Conservation (phyloP, 768 basidiomycete species). For the Lanmaoa rubissima region DNA sequence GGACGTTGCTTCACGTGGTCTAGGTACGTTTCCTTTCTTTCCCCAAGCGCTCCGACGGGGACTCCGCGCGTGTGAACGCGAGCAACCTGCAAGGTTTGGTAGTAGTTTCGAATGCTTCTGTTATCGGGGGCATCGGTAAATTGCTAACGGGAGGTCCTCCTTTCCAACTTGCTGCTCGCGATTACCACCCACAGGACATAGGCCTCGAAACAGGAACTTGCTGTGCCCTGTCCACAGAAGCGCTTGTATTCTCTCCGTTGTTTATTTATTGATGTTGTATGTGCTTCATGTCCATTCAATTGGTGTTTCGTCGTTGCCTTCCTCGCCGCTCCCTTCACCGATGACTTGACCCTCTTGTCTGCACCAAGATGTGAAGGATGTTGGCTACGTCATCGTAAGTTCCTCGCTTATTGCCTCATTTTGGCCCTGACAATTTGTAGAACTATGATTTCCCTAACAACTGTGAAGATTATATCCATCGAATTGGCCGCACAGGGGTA, state of each 20-base stretch:
- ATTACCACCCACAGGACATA: slow-evolving; percentile 27
- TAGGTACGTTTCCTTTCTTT: slow-evolving; percentile 77
- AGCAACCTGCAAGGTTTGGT: slow-evolving; percentile 30
- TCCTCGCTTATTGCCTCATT: slow-evolving; percentile 1
- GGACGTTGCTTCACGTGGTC: slow-evolving; percentile 98
- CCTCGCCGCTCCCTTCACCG: slow-evolving; percentile 23
- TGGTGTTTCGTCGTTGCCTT: slow-evolving; percentile 10
- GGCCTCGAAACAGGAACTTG: slow-evolving; percentile 24
- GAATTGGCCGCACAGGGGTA: slow-evolving; percentile 96
- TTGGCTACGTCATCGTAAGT: slow-evolving; percentile 93
- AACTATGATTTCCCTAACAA: slow-evolving; percentile 99
- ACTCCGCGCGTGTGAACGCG: slow-evolving; percentile 32
- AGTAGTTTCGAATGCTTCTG: slow-evolving; percentile 25
- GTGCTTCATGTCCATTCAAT: slow-evolving; percentile 31
- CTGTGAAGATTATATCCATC: slow-evolving; percentile 97
- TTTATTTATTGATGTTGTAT: slow-evolving; percentile 35
- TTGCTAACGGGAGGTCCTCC: slow-evolving; percentile 18
- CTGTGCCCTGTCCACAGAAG: slow-evolving; percentile 31
- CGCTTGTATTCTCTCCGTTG: slow-evolving; percentile 29
- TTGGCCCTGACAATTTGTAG: slow-evolving; percentile 38
- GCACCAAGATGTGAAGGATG: slow-evolving; percentile 93
- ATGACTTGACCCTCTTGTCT: slow-evolving; percentile 32
- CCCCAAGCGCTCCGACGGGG: slow-evolving; percentile 33
- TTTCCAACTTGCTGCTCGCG: slow-evolving; percentile 22
- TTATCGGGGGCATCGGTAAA: slow-evolving; percentile 20